Percentiles rank a stretch among this genome's conserved stretches.
These are phyloP conservation scores for Pittosporum tobira DNA, from an alignment of 129 eudicot genomes.

Conservation along the genomic window DNA sequence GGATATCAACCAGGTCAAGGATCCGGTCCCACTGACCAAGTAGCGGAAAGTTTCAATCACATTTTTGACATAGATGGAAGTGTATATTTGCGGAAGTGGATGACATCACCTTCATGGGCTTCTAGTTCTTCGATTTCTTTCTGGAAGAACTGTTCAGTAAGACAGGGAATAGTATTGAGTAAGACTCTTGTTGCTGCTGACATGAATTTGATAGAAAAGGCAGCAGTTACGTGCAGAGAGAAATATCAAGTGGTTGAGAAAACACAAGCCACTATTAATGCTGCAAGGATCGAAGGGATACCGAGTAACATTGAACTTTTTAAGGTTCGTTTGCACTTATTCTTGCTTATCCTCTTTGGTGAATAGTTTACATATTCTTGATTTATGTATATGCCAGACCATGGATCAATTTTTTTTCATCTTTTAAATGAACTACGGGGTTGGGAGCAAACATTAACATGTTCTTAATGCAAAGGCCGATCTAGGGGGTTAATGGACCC, in stretches of 20 bases:
- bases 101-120: slow-evolving; percentile 74
- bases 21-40: slow-evolving; percentile 18
- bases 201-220: slow-evolving; percentile 61
- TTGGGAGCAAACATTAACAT: no score
- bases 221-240: slow-evolving; percentile 51
- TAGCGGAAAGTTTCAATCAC: slow-evolving; percentile 31
- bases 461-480: no score
- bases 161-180: slow-evolving; percentile 57
- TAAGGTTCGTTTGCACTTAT: slow-evolving; percentile 45
- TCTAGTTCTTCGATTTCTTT: slow-evolving; percentile 64
- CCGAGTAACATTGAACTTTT: slow-evolving; percentile 96
- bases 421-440: no score
- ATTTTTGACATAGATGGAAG: slow-evolving; percentile 79
- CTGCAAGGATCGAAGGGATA: slow-evolving; percentile 98
- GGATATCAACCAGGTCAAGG: slow-evolving; percentile 17
- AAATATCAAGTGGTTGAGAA: slow-evolving; percentile 56
- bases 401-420: no score
- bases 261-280: slow-evolving; percentile 91
- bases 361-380: no score
- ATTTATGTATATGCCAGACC: no score
- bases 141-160: slow-evolving; percentile 51
- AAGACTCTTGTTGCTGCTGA: slow-evolving; percentile 79
- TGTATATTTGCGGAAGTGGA: slow-evolving; percentile 76
- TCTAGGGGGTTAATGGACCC: background rate
- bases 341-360: background rate